phyloP scores from a whole-genome alignment of 2,329 filamentous ascomycete species.

The Xylaria sp. region DNA sequence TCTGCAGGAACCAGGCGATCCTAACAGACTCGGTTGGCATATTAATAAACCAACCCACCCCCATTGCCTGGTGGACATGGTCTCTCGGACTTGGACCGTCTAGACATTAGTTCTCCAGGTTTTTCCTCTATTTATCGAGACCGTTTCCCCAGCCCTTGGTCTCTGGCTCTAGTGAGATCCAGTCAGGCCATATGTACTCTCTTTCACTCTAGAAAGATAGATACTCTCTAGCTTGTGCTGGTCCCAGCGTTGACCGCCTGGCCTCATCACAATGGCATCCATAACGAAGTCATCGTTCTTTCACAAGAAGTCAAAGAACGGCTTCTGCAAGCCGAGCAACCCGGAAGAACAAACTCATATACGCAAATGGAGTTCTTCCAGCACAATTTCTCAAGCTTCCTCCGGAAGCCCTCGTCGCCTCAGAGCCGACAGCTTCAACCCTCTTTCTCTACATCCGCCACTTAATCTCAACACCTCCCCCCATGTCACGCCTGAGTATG shows the following conservation, averaged over 20 bases:
- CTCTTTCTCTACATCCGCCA: constrained; percentile 49
- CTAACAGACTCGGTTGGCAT: constrained; percentile 21
- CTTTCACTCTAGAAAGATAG: constrained; percentile 19
- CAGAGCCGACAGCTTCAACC: constrained; percentile 40
- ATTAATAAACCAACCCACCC: constrained; percentile 36
- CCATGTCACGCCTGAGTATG: constrained; percentile 43
- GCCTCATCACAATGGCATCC: constrained; percentile 33
- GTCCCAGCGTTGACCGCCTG: not conserved
- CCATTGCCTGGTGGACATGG: constrained; percentile 1
- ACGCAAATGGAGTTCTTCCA: constrained; percentile 47
- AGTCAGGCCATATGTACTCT: constrained; percentile 13
- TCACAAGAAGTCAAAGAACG: constrained; percentile 46
- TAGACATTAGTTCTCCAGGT: not conserved
- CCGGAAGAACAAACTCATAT: constrained; percentile 37
- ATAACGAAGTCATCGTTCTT: constrained; percentile 42
- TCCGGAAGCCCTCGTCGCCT: constrained; percentile 39
- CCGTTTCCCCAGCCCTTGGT: not conserved
- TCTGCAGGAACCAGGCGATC: constrained; percentile 46
- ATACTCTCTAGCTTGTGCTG: not conserved
- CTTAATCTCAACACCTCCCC: constrained; percentile 48
- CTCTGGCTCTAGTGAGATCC: constrained; percentile 27
- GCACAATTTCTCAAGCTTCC: constrained; percentile 43
- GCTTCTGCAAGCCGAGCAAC: constrained; percentile 35
- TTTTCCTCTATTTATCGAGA: not conserved
- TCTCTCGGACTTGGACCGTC: not conserved